These are phyloP conservation scores for Sistotremastrum suecicum DNA, from an alignment of 768 basidiomycete genomes.

Conservation along the genomic window DNA sequence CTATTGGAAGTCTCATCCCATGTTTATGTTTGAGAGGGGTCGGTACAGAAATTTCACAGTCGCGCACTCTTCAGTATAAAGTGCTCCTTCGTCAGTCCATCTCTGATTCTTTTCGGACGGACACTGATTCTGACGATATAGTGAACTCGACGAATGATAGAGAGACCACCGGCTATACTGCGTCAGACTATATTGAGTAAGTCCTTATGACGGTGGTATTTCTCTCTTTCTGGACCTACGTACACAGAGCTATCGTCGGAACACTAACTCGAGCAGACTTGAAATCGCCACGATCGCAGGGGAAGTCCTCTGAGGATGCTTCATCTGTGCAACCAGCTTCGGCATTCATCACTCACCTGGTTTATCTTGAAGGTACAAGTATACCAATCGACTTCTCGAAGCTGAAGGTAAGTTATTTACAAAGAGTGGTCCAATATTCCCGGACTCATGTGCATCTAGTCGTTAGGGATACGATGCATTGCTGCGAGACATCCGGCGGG, in stretches of 20 bases:
- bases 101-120: slow-evolving; percentile 3
- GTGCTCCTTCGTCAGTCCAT: slow-evolving; percentile 60
- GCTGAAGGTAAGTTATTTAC: slow-evolving; percentile 39
- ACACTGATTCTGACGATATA: slow-evolving; percentile 15
- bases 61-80: slow-evolving; percentile 58
- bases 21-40: slow-evolving; percentile 79
- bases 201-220: slow-evolving; percentile 6
- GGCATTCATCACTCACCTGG: slow-evolving; percentile 75
- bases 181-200: slow-evolving; percentile 71
- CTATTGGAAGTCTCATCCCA: slow-evolving; percentile 58
- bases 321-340: slow-evolving; percentile 55
- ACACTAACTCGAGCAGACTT: slow-evolving; percentile 39
- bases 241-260: slow-evolving; percentile 44
- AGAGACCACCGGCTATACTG: slow-evolving; percentile 78
- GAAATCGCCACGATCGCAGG: not conserved
- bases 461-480: no score
- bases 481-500: no score
- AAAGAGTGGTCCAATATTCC: no score
- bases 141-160: slow-evolving; percentile 84
- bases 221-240: slow-evolving; percentile 4
- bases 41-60: slow-evolving; percentile 62
- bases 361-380: slow-evolving; percentile 52
- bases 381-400: slow-evolving; percentile 46
- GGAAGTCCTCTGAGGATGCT: not conserved
- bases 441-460: no score